Evolutionary conservation across 345 rosid species (phyloP), one percentile per base, ranked within the genome.

Genomic region (Salix viminalis): DNA sequence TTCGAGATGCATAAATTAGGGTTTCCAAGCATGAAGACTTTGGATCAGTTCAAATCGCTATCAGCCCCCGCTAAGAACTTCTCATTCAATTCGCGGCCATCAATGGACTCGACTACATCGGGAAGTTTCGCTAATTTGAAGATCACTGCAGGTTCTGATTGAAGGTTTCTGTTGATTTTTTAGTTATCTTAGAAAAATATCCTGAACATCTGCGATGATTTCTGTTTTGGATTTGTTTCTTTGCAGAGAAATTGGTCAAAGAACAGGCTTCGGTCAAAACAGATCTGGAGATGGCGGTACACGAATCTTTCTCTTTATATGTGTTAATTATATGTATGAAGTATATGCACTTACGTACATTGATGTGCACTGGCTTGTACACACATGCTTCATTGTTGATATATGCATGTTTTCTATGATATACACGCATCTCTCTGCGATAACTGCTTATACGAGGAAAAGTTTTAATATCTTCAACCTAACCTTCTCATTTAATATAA

Each of bases 211-310:
- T 64, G 8, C 78, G 72, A 76, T 82, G 81, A 80, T 84, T 77
- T 26, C 65, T 71, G 46, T n/a, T 58, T 52, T 80, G 79, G 71
- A 64, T 84, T 39, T 39, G 69, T 72, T 83, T 77, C 76, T 73
- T 77, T 77, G 60, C 84, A 96, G 99, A 92, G 82, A 93, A 92
- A 77, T 67, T 93, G 88, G 90, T 93, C 80, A 92, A 93, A 76
- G 98, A 93, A 76, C 99, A 96, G 79, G 96, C 95, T 41, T 82
- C 99, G 2, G 90, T 89, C 83, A 92, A 88, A 81, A 85, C 90
- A 4, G 94, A 91, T 76, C 92, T 96, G 54, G 99, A 93, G 75
- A 71, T 92, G 90, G 96, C 96, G 92, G 97, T 96, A 89, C 32
- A 15, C 74, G 65, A 36, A 41, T 62, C 42, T 52, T n/a, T 58